phyloP scores from a whole-genome alignment of 164 flowering plant species.

The Piper betle region DNA sequence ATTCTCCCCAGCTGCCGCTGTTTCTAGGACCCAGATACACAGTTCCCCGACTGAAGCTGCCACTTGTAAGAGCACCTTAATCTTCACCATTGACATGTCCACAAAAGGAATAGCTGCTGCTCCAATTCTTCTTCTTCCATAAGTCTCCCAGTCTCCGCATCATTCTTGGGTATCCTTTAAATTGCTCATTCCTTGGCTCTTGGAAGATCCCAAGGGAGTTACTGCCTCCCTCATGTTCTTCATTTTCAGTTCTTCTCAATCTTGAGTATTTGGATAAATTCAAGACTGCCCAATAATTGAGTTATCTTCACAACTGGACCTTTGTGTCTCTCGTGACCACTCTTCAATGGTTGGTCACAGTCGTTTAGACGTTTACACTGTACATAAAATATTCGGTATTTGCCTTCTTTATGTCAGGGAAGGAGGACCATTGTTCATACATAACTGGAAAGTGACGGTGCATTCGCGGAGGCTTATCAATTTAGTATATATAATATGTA shows the following conservation, averaged over 20 bases:
- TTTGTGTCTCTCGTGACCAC: neutral
- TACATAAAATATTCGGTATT: too few species aligned
- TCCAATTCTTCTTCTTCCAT: neutral
- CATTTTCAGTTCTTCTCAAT: neutral
- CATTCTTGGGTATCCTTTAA: neutral
- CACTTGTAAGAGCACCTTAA: neutral
- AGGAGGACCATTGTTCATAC: too few species aligned
- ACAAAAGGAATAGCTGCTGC: neutral
- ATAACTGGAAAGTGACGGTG: too few species aligned
- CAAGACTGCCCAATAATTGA: neutral
- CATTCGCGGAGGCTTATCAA: too few species aligned
- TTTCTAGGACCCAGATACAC: neutral
- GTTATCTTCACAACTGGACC: neutral
- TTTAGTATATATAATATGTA: too few species aligned
- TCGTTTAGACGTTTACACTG: neutral
- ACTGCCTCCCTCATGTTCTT: neutral
- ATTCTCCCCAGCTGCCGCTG: neutral
- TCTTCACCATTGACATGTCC: neutral
- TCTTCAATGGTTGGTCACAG: neutral
- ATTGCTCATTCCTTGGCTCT: neutral
- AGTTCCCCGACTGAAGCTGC: neutral
- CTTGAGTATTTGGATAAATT: neutral
- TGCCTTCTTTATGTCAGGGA: too few species aligned
- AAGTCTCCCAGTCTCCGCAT: neutral
- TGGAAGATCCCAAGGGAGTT: neutral